phyloP scores from a whole-genome alignment of 2,329 filamentous ascomycete species.

The Fusarium protoensiforme region DNA sequence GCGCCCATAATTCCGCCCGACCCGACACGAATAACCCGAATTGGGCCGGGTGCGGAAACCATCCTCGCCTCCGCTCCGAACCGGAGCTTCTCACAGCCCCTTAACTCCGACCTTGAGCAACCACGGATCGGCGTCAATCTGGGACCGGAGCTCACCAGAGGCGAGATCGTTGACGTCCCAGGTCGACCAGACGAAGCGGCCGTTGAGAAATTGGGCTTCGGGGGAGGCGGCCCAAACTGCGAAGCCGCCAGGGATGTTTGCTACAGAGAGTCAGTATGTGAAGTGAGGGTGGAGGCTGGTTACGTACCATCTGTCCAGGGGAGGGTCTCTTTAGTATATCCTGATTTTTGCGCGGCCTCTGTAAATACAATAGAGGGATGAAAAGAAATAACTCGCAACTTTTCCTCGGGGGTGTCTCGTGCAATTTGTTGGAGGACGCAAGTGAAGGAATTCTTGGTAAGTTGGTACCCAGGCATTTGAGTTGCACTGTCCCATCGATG shows the following conservation, averaged over 20 bases:
- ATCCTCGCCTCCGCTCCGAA: neutral
- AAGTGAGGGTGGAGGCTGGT: rapidly evolving
- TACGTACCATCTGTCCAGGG: conserved; percentile 35
- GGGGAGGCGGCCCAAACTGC: conserved; percentile 55
- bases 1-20: neutral
- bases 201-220: conserved; percentile 58
- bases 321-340: conserved; percentile 35
- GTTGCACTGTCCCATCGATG: conserved; percentile 42
- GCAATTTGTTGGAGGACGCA: conserved; percentile 51
- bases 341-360: conserved; percentile 35
- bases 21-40: neutral
- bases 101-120: conserved; percentile 39
- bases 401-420: conserved; percentile 42
- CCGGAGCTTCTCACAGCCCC: conserved; percentile 13
- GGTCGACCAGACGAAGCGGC: conserved; percentile 59
- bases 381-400: conserved; percentile 53
- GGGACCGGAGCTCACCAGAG: conserved; percentile 2
- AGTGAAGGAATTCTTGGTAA: conserved; percentile 52
- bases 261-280: conserved; percentile 23
- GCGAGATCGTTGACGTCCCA: conserved; percentile 62
- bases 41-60: neutral
- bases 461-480: conserved; percentile 45
- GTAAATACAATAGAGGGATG: conserved; percentile 54
- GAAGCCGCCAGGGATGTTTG: conserved; percentile 55
- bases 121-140: conserved; percentile 30